phyloP scores from a whole-genome alignment of 2,329 filamentous ascomycete species.

The Sclerotinia nivalis region DNA sequence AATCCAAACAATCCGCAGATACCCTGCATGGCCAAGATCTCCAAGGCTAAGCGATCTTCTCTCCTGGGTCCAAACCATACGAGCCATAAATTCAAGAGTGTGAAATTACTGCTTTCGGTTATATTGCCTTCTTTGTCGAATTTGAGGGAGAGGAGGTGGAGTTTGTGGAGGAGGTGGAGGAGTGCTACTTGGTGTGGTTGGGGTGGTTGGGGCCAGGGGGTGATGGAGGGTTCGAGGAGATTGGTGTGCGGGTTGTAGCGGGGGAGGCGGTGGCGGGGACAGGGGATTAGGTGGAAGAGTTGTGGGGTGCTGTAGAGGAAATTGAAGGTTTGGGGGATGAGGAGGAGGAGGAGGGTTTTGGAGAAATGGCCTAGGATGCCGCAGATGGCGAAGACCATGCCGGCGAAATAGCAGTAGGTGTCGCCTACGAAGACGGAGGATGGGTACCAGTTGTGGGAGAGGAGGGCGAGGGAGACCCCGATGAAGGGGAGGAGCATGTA shows the following conservation, averaged over 20 bases:
- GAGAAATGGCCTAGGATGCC: slow-evolving; percentile 97
- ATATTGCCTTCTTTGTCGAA: slow-evolving; percentile 69
- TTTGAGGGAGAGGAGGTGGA: slow-evolving; percentile 68
- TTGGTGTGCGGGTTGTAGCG: slow-evolving; percentile 84
- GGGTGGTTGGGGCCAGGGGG: slow-evolving; percentile 74
- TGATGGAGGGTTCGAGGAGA: slow-evolving; percentile 82
- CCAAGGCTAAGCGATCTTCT: slow-evolving; percentile 79
- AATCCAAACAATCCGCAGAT: slow-evolving; percentile 77
- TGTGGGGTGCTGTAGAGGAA: slow-evolving; percentile 93
- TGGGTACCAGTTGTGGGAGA: slow-evolving; percentile 94
- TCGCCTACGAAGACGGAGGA: slow-evolving; percentile 95
- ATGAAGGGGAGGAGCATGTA: slow-evolving; percentile 94
- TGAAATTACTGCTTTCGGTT: slow-evolving; percentile 83
- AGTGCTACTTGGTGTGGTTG: slow-evolving; percentile 59
- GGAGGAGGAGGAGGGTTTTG: slow-evolving; percentile 88
- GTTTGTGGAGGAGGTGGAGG: slow-evolving; percentile 66
- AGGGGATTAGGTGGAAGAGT: slow-evolving; percentile 85
- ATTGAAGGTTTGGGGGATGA: slow-evolving; percentile 94
- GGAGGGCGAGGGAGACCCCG: slow-evolving; percentile 82
- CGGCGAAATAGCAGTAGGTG: slow-evolving; percentile 99
- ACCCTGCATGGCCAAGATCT: slow-evolving; percentile 78
- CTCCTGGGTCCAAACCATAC: slow-evolving; percentile 91
- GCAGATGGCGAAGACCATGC: slow-evolving; percentile 98
- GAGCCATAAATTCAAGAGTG: slow-evolving; percentile 92
- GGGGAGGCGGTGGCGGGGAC: slow-evolving; percentile 88